Percentiles rank a stretch among this genome's conserved stretches.
Conservation (phyloP, 1,284 basidiomycete genomes). For the Irpex sp. region DNA sequence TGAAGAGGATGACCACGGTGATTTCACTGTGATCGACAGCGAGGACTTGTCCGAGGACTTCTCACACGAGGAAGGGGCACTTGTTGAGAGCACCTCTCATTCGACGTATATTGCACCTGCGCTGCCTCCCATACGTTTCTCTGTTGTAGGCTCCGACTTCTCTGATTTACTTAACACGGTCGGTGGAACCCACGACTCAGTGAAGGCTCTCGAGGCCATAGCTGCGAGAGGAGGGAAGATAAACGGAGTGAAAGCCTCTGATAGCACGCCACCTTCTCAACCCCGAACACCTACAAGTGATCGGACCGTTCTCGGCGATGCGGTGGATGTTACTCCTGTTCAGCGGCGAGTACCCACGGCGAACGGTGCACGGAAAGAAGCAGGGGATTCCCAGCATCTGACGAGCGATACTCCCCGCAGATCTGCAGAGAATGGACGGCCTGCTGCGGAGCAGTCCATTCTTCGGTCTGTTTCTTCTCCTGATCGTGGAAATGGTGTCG, state of each 20-base stretch:
- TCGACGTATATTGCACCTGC: slow-evolving; percentile 79
- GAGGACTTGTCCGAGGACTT: slow-evolving; percentile 39
- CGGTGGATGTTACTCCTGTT: slow-evolving; percentile 22
- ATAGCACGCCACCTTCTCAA: slow-evolving; percentile 14
- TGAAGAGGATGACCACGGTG: slow-evolving; percentile 21
- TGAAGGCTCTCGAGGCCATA: slow-evolving; percentile 39
- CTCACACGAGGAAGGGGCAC: slow-evolving; percentile 49
- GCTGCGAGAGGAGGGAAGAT: slow-evolving; percentile 21
- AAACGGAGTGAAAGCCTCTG: slow-evolving; percentile 13
- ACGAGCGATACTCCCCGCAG: neutral
- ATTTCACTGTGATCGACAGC: slow-evolving; percentile 30
- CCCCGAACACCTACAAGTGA: slow-evolving; percentile 25
- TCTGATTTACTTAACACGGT: slow-evolving; percentile 63
- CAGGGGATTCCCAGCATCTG: neutral
- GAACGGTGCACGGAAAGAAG: neutral
- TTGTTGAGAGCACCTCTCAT: slow-evolving; percentile 61
- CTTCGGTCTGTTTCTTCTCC: slow-evolving; percentile 1
- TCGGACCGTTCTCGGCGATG: slow-evolving; percentile 13
- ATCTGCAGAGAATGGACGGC: neutral
- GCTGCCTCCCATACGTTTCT: slow-evolving; percentile 78
- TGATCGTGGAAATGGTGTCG: neutral
- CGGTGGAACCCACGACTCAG: slow-evolving; percentile 35
- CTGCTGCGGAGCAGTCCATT: neutral
- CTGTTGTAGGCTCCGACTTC: slow-evolving; percentile 78
- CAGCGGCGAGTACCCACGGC: slow-evolving; percentile 14